A percentile compares a stretch with the other conserved stretches of the same genome.
These are phyloP conservation scores for Ophiostoma australiae DNA, from an alignment of 2,329 filamentous ascomycete genomes.

Conservation along the genomic window DNA sequence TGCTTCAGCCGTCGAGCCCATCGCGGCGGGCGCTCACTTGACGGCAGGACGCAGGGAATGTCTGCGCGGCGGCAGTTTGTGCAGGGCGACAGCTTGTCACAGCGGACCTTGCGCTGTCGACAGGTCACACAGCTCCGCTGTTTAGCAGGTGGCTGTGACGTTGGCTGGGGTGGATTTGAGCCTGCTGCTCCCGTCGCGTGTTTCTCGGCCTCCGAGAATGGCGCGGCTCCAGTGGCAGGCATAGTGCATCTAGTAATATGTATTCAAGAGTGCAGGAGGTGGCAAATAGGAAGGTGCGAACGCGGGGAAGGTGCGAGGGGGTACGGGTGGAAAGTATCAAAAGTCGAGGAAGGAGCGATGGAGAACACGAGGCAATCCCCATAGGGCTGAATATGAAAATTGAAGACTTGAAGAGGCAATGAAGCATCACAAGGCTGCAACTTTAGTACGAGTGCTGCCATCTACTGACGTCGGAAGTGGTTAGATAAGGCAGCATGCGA, in stretches of 20 bases:
- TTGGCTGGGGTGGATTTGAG: background rate
- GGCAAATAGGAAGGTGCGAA: background rate
- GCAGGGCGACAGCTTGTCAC: conserved; percentile 52
- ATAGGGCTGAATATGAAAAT: background rate
- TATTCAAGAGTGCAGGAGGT: background rate
- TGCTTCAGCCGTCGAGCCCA: conserved; percentile 47
- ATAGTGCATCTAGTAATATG: conserved; percentile 2
- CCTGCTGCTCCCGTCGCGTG: conserved; percentile 23
- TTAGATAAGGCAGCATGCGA: background rate
- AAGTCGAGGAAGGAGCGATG: too few species aligned
- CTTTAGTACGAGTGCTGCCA: background rate
- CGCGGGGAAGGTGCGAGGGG: background rate
- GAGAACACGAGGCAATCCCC: background rate
- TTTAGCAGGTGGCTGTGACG: conserved; percentile 30
- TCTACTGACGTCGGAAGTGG: background rate
- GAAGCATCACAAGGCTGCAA: background rate
- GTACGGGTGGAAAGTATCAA: background rate
- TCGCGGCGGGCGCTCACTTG: conserved; percentile 45
- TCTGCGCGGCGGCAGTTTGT: conserved; percentile 51
- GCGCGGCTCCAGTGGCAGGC: conserved; percentile 14
- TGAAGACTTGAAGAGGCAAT: background rate
- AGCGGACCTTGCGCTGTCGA: conserved; percentile 52
- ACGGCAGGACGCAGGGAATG: conserved; percentile 48
- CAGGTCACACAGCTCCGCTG: conserved; percentile 48
- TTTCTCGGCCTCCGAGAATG: conserved; percentile 28